Conservation (phyloP, 108 stramenopile species). For the Fragilariopsis cylindrus region DNA sequence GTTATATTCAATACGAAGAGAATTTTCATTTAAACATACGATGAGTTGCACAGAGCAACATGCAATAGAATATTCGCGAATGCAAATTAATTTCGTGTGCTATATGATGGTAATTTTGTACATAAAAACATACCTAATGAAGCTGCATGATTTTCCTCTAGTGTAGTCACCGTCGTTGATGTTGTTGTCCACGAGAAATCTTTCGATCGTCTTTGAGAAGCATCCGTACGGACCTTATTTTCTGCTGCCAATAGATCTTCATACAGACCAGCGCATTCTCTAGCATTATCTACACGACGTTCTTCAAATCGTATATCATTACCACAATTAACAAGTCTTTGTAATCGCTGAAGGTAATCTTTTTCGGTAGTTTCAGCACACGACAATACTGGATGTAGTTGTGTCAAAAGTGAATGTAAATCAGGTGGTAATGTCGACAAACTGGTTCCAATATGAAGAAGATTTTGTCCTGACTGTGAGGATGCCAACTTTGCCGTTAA, state of each 20-base stretch:
- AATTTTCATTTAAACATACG: too few species aligned
- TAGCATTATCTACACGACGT: constrained; percentile 47
- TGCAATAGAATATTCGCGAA: too few species aligned
- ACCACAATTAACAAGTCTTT: constrained; percentile 51
- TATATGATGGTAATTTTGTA: background rate
- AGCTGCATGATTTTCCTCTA: background rate
- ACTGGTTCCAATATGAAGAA: constrained; percentile 81
- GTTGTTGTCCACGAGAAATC: constrained; percentile 6
- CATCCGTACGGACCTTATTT: constrained; percentile 39
- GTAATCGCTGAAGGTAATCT: constrained; percentile 47
- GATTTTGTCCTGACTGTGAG: constrained; percentile 79
- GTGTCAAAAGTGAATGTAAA: constrained; percentile 65
- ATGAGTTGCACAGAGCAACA: too few species aligned
- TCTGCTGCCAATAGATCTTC: constrained; percentile 73
- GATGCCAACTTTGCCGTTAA: constrained; percentile 83
- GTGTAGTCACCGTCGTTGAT: background rate
- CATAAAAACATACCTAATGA: background rate
- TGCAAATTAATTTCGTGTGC: too few species aligned
- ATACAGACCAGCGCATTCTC: constrained; percentile 69
- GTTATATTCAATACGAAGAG: too few species aligned
- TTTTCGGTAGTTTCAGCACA: constrained; percentile 56
- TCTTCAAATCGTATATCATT: constrained; percentile 48
- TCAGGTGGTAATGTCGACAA: constrained; percentile 81
- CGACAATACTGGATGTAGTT: constrained; percentile 60
- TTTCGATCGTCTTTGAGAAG: constrained; percentile 16